These are phyloP conservation scores for Eustoma russellianum DNA, from an alignment of 257 asterid genomes.

Conservation along the genomic window DNA sequence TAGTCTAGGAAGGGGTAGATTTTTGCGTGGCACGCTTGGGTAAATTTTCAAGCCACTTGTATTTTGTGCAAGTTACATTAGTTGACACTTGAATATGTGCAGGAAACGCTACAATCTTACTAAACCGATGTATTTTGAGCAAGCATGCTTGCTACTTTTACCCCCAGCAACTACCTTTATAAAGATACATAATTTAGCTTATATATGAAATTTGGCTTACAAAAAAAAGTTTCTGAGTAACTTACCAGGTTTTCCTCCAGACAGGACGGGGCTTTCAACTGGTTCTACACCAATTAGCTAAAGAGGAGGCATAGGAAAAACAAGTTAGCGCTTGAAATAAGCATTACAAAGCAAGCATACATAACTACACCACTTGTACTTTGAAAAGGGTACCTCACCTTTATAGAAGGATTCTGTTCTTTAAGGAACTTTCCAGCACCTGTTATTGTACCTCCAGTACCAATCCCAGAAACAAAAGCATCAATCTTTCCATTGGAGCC, in stretches of 20 bases:
- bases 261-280: conserved; percentile 67
- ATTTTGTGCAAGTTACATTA: too few relatives aligned
- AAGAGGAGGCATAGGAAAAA: not conserved
- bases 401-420: conserved; percentile 54
- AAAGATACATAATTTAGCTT: too few relatives aligned
- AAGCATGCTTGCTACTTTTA: too few relatives aligned
- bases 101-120: too few relatives aligned
- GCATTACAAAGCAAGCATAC: not conserved
- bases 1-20: too few relatives aligned
- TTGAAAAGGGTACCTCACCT: conserved; percentile 27
- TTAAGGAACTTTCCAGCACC: conserved; percentile 62
- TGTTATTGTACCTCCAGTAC: conserved; percentile 74
- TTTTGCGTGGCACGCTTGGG: too few relatives aligned
- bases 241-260: conserved; percentile 96
- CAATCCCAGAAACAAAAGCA: conserved; percentile 61
- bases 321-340: not conserved
- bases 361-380: not conserved
- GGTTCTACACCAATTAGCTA: conserved; percentile 78
- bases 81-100: too few relatives aligned
- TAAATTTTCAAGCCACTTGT: too few relatives aligned
- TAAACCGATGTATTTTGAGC: too few relatives aligned
- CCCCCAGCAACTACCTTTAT: too few relatives aligned
- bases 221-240: too few relatives aligned
- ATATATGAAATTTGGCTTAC: too few relatives aligned
- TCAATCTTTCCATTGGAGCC: conserved; percentile 54